These are phyloP conservation scores for Lactarius akahatsu DNA, from an alignment of 768 basidiomycete genomes.

Conservation along the genomic window DNA sequence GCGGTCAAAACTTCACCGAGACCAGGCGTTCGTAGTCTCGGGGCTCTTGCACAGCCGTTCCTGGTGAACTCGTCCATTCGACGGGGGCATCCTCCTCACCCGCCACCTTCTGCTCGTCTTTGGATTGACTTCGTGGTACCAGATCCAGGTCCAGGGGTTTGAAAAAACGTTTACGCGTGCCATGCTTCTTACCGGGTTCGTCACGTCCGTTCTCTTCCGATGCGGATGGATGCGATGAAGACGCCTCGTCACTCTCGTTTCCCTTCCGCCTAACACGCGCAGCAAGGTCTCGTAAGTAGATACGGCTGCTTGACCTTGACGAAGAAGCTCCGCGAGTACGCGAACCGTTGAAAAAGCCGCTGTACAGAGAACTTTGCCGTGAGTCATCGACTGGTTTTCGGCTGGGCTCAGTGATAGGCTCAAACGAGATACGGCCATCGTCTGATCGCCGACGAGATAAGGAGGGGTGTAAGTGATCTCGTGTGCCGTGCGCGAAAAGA, in stretches of 20 bases:
- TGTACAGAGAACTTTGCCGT: constrained; percentile 38
- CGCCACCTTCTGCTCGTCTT: not conserved
- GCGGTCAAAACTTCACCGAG: constrained; percentile 4
- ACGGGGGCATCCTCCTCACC: not conserved
- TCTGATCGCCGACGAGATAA: constrained; percentile 36
- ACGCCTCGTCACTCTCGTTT: constrained; percentile 49
- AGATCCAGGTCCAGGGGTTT: constrained; percentile 24
- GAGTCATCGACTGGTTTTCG: constrained; percentile 47
- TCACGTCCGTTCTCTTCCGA: constrained; percentile 27
- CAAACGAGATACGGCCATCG: constrained; percentile 57
- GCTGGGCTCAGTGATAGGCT: constrained; percentile 51
- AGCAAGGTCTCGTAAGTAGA: constrained; percentile 41
- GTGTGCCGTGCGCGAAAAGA: constrained; percentile 18
- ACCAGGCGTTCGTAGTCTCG: constrained; percentile 8
- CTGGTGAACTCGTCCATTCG: constrained; percentile 4
- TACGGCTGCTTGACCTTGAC: constrained; percentile 43
- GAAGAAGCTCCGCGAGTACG: constrained; percentile 43
- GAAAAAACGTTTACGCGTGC: constrained; percentile 22
- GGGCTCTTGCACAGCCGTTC: not conserved
- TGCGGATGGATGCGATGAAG: constrained; percentile 39
- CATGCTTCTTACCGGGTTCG: constrained; percentile 16
- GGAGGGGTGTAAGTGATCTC: constrained; percentile 23
- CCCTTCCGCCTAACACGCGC: constrained; percentile 35
- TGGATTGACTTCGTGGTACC: constrained; percentile 12
- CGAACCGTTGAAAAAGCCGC: constrained; percentile 40